phyloP scores from a whole-genome alignment of 2,329 filamentous ascomycete genomes.

The Aspergillus fijiensis region DNA sequence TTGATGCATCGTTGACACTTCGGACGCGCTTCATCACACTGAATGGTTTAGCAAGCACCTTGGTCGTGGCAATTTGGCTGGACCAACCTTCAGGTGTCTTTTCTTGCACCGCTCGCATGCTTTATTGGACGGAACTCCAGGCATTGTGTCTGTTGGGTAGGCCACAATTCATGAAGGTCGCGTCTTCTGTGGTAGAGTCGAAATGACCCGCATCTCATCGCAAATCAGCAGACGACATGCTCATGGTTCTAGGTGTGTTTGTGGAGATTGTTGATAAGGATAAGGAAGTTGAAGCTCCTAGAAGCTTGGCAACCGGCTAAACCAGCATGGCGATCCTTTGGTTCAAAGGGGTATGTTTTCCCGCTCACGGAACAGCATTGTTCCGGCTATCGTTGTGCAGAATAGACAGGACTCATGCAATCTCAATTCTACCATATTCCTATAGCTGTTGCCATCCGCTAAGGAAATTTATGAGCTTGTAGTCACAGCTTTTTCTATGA shows the following conservation, averaged over 20 bases:
- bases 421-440: no score
- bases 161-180: neutral
- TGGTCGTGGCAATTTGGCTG: neutral
- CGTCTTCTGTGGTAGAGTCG: neutral
- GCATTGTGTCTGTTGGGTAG: slow-evolving; percentile 27
- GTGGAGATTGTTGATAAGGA: neutral
- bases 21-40: slow-evolving; percentile 45
- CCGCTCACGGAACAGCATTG: neutral
- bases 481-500: no score
- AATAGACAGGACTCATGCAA: no score
- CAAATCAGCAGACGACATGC: neutral
- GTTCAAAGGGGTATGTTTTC: neutral
- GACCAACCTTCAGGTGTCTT: slow-evolving; percentile 38
- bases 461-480: no score
- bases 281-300: neutral
- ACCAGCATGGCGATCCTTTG: neutral
- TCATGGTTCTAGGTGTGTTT: neutral
- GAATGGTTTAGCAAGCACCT: neutral
- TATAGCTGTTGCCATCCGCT: no score
- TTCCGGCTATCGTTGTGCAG: neutral
- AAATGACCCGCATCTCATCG: slow-evolving; percentile 1
- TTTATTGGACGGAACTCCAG: slow-evolving; percentile 42
- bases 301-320: neutral
- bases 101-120: slow-evolving; percentile 43
- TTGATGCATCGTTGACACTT: slow-evolving; percentile 39